Percentiles rank a stretch among this genome's conserved stretches.
Evolutionary conservation across 73 alveolate species (phyloP).

Genomic region (Effrenium voratum): DNA sequence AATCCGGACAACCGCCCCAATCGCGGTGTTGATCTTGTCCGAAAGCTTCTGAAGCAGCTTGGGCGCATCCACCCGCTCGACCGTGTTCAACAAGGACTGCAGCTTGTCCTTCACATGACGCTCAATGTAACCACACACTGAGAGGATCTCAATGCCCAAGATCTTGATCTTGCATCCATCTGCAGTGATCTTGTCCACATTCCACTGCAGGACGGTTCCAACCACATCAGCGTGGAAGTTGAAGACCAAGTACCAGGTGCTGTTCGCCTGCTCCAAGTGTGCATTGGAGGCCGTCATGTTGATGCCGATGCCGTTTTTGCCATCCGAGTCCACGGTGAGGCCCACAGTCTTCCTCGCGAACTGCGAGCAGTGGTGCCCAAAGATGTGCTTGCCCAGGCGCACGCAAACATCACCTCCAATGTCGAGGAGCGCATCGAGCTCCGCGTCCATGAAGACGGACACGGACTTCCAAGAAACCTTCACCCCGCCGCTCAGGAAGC

Average conservation of each 20-base stretch:
- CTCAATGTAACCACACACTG: conserved; percentile 87
- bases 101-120: conserved; percentile 72
- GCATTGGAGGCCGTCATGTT: conserved; percentile 82
- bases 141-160: conserved; percentile 45
- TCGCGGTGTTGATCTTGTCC: conserved; percentile 70
- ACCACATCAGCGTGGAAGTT: conserved; percentile 87
- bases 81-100: conserved; percentile 68
- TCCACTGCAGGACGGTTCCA: conserved; percentile 86
- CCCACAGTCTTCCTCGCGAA: conserved; percentile 19
- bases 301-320: conserved; percentile 87
- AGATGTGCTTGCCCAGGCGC: conserved; percentile 77
- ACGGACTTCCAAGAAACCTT: conserved; percentile 79
- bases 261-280: conserved; percentile 80
- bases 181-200: conserved; percentile 53
- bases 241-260: conserved; percentile 65
- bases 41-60: conserved; percentile 30
- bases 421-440: conserved; percentile 60
- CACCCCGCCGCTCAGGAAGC: conserved; percentile 63
- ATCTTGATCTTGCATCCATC: conserved; percentile 79
- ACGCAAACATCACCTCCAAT: conserved; percentile 90
- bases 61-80: conserved; percentile 77
- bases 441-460: conserved; percentile 60
- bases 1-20: conserved; percentile 19
- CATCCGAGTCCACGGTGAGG: conserved; percentile 50
- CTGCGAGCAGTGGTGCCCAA: conserved; percentile 93